Base-by-base conservation (phyloP, 306 rosid genomes). In the Alnus rubra region DNA sequence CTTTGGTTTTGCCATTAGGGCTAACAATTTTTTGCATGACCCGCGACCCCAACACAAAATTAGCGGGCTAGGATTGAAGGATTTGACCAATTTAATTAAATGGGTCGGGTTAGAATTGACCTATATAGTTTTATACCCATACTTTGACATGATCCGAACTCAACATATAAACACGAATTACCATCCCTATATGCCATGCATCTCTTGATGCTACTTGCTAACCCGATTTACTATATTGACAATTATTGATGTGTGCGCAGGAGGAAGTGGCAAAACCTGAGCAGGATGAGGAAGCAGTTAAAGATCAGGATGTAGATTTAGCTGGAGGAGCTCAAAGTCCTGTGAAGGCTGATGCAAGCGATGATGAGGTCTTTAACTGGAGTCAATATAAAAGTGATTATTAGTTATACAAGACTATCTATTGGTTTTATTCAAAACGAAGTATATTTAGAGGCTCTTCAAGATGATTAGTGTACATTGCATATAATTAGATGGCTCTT, bases 341-440 rank as follows among this genome's bases (percentile, higher is more conserved):
- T 51, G 62, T 82, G 53, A 88, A 91, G 84, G 72, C 81, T 75
- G 87, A 88, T 28, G 90, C 75, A 76, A 67, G 78, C 56, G 94
- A 88, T 10, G 86, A 62, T 4, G 92, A 87, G 33, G 78, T 33
- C 10, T 55, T 52, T 49, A 52, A 78, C 67, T 89, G 91, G 92
- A 69, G 81, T 56, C 73, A 82, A 12, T 90, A 87, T 75, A 79
- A 78, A 65, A 88, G 84, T 72, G 69, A 59, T 5, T 79, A 77
- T 82, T 81, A 76, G 65, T 44, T 54, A 76, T 47, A 74, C 13
- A 15, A 30, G 14, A 76, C 33, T 8, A 60, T 33, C 48, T 67
- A 9, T 67, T 67, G 33, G 15, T n/a, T 39, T n/a, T 67, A 10
- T 59, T 59, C 14, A 19, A 59, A 59, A 11, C 14, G 11, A 59